A percentile compares a stretch with the other conserved stretches of the same genome.
Conservation (phyloP, 305 asterid species). For the Fraxinus ornus region DNA sequence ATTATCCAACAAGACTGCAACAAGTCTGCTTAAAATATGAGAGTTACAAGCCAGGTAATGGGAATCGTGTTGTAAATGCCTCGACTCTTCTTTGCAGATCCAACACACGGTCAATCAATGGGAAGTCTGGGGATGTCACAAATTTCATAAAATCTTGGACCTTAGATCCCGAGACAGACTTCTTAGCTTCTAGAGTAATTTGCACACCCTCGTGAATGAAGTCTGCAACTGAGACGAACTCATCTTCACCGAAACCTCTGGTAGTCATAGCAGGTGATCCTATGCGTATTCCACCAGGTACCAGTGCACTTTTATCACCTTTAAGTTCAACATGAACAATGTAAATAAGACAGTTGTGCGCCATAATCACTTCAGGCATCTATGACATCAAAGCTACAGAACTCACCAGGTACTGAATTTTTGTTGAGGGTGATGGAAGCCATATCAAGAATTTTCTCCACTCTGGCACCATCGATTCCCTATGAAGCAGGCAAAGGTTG, state of each 20-base stretch:
- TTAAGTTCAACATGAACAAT: neutral
- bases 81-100: slow-evolving; percentile 70
- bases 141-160: slow-evolving; percentile 80
- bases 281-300: slow-evolving; percentile 95
- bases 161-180: slow-evolving; percentile 62
- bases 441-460: slow-evolving; percentile 90
- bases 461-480: slow-evolving; percentile 97
- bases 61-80: slow-evolving; percentile 70
- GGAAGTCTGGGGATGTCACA: slow-evolving; percentile 61
- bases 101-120: slow-evolving; percentile 45
- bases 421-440: slow-evolving; percentile 93
- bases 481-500: slow-evolving; percentile 24
- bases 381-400: neutral
- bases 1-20: neutral
- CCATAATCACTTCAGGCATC: neutral
- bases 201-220: slow-evolving; percentile 91
- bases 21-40: neutral
- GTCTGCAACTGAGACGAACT: slow-evolving; percentile 66
- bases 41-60: slow-evolving; percentile 75
- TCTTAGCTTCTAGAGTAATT: slow-evolving; percentile 71
- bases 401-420: slow-evolving; percentile 92
- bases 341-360: neutral
- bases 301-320: slow-evolving; percentile 94
- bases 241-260: slow-evolving; percentile 71
- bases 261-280: slow-evolving; percentile 99